Conservation (phyloP, 2,329 filamentous ascomycete genomes). For the Sarocladium kiliense region DNA sequence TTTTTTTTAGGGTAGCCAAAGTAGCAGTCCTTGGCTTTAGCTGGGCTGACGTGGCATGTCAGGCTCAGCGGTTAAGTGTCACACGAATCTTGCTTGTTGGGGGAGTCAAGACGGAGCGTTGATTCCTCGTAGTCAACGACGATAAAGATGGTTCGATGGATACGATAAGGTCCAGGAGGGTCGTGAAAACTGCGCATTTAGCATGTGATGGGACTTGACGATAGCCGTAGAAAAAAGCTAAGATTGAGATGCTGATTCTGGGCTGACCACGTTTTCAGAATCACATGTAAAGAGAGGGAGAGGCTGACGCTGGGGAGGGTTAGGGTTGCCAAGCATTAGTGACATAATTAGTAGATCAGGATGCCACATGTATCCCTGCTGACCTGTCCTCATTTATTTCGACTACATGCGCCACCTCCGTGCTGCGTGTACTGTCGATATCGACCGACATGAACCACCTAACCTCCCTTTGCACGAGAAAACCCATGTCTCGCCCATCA, state of each 20-base stretch:
- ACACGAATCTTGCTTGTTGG: not conserved
- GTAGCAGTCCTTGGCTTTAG: not conserved
- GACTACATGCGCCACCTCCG: not conserved
- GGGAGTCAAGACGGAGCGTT: no score
- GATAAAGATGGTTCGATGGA: no score
- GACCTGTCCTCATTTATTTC: not conserved
- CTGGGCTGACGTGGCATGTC: conserved; percentile 4
- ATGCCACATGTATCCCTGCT: not conserved
- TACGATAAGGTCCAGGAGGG: no score
- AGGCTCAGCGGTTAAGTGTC: not conserved
- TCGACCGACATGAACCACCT: not conserved
- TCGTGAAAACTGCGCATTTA: not conserved
- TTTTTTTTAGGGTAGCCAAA: not conserved
- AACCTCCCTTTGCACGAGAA: not conserved
- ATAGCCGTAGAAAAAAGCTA: not conserved
- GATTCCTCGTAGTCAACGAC: no score
- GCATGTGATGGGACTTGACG: not conserved
- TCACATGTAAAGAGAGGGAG: not conserved
- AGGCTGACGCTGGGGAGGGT: not conserved
- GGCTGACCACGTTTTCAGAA: not conserved
- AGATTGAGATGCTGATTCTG: not conserved
- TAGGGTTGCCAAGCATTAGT: not conserved
- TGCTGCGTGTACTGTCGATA: not conserved
- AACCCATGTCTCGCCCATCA: not conserved
- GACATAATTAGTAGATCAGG: not conserved